Conservation (phyloP, 257 asterid genomes). For the Echites panduratus region DNA sequence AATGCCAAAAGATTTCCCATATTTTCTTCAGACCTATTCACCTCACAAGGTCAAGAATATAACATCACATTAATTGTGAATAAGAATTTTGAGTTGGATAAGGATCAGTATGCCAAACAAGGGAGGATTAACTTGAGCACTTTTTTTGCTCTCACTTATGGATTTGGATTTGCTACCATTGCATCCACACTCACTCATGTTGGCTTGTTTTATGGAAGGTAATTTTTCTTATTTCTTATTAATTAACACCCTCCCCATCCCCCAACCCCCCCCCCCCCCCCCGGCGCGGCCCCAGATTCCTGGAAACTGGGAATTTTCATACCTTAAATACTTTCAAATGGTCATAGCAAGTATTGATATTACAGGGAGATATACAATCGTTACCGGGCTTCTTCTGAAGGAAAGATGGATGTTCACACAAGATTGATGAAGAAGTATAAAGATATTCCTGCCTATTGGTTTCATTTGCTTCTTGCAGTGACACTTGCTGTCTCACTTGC, state of each 20-base stretch:
- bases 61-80: conserved; percentile 44
- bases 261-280: too few species aligned
- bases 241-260: too few species aligned
- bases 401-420: conserved; percentile 53
- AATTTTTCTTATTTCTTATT: conserved; percentile 3
- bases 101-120: conserved; percentile 39
- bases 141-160: conserved; percentile 56
- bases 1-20: conserved; percentile 53
- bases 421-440: conserved; percentile 54
- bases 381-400: conserved; percentile 48
- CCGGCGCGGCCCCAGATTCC: too few species aligned
- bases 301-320: too few species aligned
- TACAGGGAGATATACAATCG: conserved; percentile 59
- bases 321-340: too few species aligned
- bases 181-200: conserved; percentile 68
- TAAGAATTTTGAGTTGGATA: conserved; percentile 39
- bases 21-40: conserved; percentile 50
- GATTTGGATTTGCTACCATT: conserved; percentile 80
- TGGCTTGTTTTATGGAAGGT: conserved; percentile 72
- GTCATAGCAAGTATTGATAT: not conserved
- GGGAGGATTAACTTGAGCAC: conserved; percentile 62
- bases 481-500: conserved; percentile 37
- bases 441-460: conserved; percentile 75
- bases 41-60: conserved; percentile 46
- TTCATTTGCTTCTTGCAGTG: conserved; percentile 45